These are phyloP conservation scores for Lactifluus piperatus DNA, from an alignment of 768 basidiomycete genomes.

Conservation along the genomic window DNA sequence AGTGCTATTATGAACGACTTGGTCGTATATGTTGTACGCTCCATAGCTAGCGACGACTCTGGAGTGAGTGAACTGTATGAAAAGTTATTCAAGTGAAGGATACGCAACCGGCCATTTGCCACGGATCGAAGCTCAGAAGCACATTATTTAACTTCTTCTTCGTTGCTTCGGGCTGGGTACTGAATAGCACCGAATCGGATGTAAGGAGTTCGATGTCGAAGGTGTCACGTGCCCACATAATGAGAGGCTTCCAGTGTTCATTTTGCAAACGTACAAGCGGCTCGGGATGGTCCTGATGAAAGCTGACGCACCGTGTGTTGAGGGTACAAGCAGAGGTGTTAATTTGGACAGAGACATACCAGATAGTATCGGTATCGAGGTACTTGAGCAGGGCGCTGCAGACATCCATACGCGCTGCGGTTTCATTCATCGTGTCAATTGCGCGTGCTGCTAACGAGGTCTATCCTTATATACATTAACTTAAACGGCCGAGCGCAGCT, in stretches of 20 bases:
- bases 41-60: constrained; percentile 55
- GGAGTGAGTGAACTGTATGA: background rate
- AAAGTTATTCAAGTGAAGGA: background rate
- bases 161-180: constrained; percentile 62
- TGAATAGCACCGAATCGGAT: constrained; percentile 63
- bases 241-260: constrained; percentile 81
- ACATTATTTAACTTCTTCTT: constrained; percentile 48
- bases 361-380: constrained; percentile 91
- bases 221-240: constrained; percentile 64
- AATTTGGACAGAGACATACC: constrained; percentile 36
- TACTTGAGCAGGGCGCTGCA: constrained; percentile 67
- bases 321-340: background rate
- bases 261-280: constrained; percentile 70
- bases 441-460: constrained; percentile 89
- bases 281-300: constrained; percentile 71
- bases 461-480: constrained; percentile 32
- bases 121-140: constrained; percentile 59
- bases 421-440: constrained; percentile 64
- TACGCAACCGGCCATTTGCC: constrained; percentile 78
- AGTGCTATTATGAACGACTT: constrained; percentile 89
- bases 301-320: constrained; percentile 38
- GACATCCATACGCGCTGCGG: constrained; percentile 49
- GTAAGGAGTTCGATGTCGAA: constrained; percentile 61
- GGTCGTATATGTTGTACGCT: constrained; percentile 78
- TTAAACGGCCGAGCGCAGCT: background rate